A percentile compares a stretch with the other conserved stretches of the same genome.
These are phyloP conservation scores for Colletotrichum caudatum DNA, from an alignment of 2,329 filamentous ascomycete species.

Conservation along the genomic window DNA sequence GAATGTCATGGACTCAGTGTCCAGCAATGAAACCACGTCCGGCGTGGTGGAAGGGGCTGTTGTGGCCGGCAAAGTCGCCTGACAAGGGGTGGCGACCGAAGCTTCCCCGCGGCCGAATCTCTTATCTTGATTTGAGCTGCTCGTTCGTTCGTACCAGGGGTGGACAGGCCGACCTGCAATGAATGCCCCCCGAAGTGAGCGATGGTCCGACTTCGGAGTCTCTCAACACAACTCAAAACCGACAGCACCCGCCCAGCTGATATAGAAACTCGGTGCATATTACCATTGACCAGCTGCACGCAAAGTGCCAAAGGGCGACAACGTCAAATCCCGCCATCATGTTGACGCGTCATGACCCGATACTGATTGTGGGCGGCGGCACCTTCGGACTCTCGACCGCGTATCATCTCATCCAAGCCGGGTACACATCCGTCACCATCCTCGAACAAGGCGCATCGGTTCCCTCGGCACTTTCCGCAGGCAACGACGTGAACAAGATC, in stretches of 20 bases:
- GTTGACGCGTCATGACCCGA: constrained; percentile 5
- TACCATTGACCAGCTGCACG: too few species aligned
- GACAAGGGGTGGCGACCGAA: background rate
- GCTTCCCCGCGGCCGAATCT: constrained; percentile 3
- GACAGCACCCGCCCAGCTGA: background rate
- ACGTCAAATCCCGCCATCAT: background rate
- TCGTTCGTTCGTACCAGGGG: background rate
- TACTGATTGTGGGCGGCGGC: constrained; percentile 53
- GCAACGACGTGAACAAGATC: constrained; percentile 52
- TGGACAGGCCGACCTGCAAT: background rate
- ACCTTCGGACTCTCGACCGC: constrained; percentile 60
- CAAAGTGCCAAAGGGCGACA: background rate
- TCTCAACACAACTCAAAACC: constrained; percentile 23
- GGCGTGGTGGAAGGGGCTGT: background rate
- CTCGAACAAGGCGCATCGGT: constrained; percentile 50
- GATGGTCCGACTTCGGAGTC: constrained; percentile 25
- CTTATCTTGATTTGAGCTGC: background rate
- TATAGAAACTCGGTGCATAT: too few species aligned
- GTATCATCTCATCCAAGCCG: constrained; percentile 53
- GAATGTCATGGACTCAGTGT: too few species aligned
- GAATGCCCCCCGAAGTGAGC: background rate
- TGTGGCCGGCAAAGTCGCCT: constrained; percentile 2
- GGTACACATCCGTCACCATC: constrained; percentile 56
- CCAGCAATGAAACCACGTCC: background rate
- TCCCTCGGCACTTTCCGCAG: constrained; percentile 56